These are phyloP conservation scores for Neoboletus brunneissimus DNA, from an alignment of 768 basidiomycete species.

Conservation along the genomic window DNA sequence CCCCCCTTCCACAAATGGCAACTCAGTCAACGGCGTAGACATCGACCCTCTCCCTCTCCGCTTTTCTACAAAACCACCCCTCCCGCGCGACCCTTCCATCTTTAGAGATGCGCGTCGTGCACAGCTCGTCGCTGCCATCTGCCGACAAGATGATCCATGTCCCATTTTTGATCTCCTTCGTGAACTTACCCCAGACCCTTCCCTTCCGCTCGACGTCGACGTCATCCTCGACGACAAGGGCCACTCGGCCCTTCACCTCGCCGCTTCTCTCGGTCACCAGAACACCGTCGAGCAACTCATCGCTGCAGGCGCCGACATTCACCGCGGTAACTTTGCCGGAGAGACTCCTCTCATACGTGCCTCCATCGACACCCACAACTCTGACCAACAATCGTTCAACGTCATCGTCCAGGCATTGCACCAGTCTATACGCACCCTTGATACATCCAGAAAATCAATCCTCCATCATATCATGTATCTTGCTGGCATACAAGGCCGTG, in stretches of 20 bases:
- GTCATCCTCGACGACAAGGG: slow-evolving; percentile 91
- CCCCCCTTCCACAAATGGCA: slow-evolving; percentile 45
- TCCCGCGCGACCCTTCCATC: slow-evolving; percentile 53
- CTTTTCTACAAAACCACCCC: slow-evolving; percentile 64
- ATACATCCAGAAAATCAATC: slow-evolving; percentile 80
- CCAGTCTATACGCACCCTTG: slow-evolving; percentile 81
- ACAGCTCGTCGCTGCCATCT: slow-evolving; percentile 64
- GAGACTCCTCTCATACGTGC: slow-evolving; percentile 95
- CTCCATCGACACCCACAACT: slow-evolving; percentile 83
- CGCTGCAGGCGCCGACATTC: slow-evolving; percentile 76
- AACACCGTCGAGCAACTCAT: slow-evolving; percentile 69
- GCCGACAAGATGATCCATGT: slow-evolving; percentile 64
- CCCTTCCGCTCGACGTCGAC: slow-evolving; percentile 57
- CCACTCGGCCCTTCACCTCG: slow-evolving; percentile 92
- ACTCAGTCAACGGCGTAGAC: slow-evolving; percentile 41
- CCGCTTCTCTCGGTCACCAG: slow-evolving; percentile 78
- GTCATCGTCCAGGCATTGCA: slow-evolving; percentile 61
- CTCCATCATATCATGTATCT: slow-evolving; percentile 89
- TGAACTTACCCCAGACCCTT: slow-evolving; percentile 50
- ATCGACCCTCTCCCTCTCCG: slow-evolving; percentile 49
- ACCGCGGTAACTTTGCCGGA: slow-evolving; percentile 89
- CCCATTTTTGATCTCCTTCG: slow-evolving; percentile 63
- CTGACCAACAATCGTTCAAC: slow-evolving; percentile 73
- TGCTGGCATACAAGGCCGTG: slow-evolving; percentile 89
- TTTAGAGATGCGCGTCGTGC: slow-evolving; percentile 53